A percentile compares a stretch with the other conserved stretches of the same genome.
These are phyloP conservation scores for Mycosarcoma mackinlayi DNA, from an alignment of 1,284 basidiomycete species.

Conservation along the genomic window DNA sequence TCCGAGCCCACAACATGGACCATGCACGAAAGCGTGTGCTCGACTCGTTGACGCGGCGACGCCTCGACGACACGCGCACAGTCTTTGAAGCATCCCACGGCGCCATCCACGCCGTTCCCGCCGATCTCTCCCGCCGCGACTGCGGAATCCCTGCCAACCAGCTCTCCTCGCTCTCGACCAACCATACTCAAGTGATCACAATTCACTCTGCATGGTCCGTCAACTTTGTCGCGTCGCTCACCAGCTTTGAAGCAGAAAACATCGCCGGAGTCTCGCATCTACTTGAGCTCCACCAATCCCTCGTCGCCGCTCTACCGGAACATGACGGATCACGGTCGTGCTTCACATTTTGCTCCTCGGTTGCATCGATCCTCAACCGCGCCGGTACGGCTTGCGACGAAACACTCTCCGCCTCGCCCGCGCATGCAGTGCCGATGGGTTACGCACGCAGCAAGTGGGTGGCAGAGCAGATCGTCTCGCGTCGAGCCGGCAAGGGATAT, in stretches of 20 bases:
- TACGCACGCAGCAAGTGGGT: constrained; percentile 73
- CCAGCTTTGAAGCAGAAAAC: constrained; percentile 47
- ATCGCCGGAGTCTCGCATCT: constrained; percentile 34
- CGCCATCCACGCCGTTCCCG: constrained; percentile 28
- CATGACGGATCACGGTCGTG: constrained; percentile 68
- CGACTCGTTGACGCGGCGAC: constrained; percentile 64
- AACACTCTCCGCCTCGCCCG: background rate
- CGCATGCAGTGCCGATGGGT: constrained; percentile 32
- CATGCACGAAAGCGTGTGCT: constrained; percentile 69
- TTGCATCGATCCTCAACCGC: constrained; percentile 73
- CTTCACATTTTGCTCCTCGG: constrained; percentile 69
- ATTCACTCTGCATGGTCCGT: constrained; percentile 60
- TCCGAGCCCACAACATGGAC: constrained; percentile 71
- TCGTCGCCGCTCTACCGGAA: constrained; percentile 69
- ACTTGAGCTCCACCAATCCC: constrained; percentile 36
- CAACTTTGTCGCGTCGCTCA: constrained; percentile 52
- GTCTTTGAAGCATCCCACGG: constrained; percentile 14
- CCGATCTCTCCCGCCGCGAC: constrained; percentile 30
- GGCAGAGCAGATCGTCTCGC: constrained; percentile 73
- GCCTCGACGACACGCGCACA: constrained; percentile 47
- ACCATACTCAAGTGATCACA: constrained; percentile 10
- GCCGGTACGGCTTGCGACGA: constrained; percentile 53
- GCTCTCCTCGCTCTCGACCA: background rate
- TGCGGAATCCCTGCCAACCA: constrained; percentile 5
- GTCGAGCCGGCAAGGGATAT: background rate